These are phyloP conservation scores for Syzygium grande DNA, from an alignment of 345 rosid genomes.

Conservation along the genomic window DNA sequence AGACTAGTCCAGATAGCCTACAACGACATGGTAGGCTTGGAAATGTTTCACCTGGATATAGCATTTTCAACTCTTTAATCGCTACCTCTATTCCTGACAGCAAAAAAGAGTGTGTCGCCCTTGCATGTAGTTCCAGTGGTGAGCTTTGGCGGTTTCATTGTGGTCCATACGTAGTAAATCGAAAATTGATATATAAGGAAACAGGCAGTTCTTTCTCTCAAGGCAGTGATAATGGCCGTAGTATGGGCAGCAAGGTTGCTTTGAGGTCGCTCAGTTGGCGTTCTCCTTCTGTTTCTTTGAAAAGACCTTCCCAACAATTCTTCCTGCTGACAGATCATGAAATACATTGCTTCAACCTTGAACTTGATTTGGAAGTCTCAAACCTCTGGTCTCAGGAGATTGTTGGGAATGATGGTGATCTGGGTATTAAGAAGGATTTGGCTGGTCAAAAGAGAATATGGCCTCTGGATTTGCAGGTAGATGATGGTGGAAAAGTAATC, in stretches of 20 bases:
- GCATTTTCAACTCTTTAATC: slow-evolving; percentile 60
- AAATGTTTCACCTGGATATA: slow-evolving; percentile 21
- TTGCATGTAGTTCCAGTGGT: slow-evolving; percentile 60
- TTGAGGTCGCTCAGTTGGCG: slow-evolving; percentile 80
- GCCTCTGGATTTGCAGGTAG: slow-evolving; percentile 87
- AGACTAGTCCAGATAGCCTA: slow-evolving; percentile 20
- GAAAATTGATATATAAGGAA: slow-evolving; percentile 27
- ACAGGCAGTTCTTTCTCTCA: slow-evolving; percentile 22
- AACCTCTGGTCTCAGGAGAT: slow-evolving; percentile 77
- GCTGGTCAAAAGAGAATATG: slow-evolving; percentile 91
- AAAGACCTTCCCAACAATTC: slow-evolving; percentile 44
- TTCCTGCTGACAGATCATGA: slow-evolving; percentile 67
- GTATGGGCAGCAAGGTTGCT: slow-evolving; percentile 44
- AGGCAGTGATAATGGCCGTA: slow-evolving; percentile 23
- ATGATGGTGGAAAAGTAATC: slow-evolving; percentile 65
- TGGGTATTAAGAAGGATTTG: slow-evolving; percentile 77
- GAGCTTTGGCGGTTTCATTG: slow-evolving; percentile 76
- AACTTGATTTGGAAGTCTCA: slow-evolving; percentile 34
- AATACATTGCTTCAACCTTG: slow-evolving; percentile 52
- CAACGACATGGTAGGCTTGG: slow-evolving; percentile 17
- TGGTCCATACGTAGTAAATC: slow-evolving; percentile 34
- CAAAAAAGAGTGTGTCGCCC: slow-evolving; percentile 47
- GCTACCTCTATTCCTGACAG: slow-evolving; percentile 29
- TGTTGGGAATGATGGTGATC: slow-evolving; percentile 72
- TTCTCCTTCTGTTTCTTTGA: slow-evolving; percentile 14